Conservation (phyloP, 192 early-diverging fungal species). For the Coemansia sp. region DNA sequence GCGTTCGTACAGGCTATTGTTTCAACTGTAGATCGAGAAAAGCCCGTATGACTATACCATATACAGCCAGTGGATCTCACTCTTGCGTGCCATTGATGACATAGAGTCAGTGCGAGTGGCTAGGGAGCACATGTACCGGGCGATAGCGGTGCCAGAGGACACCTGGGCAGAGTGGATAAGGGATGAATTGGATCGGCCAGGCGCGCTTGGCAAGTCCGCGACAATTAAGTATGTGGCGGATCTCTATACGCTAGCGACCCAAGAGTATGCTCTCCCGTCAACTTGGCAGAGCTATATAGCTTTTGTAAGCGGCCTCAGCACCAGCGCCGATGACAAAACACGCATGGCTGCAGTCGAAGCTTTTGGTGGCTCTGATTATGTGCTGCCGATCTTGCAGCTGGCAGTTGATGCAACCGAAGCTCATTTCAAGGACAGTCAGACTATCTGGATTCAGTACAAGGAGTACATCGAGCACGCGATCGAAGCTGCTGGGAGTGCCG, state of each 20-base stretch:
- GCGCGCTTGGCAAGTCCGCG: constrained; percentile 1
- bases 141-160: constrained; percentile 31
- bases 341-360: constrained; percentile 19
- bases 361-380: constrained; percentile 18
- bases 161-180: constrained; percentile 29
- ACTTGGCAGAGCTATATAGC: constrained; percentile 40
- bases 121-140: constrained; percentile 21
- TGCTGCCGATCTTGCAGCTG: constrained; percentile 11
- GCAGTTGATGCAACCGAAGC: constrained; percentile 25
- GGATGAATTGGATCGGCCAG: constrained; percentile 26
- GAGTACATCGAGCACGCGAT: constrained; percentile 17
- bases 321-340: not conserved
- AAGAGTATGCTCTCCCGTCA: constrained; percentile 17
- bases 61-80: constrained; percentile 37
- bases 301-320: constrained; percentile 12
- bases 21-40: constrained; percentile 25
- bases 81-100: constrained; percentile 29
- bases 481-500: not conserved
- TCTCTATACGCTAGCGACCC: constrained; percentile 13
- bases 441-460: constrained; percentile 29
- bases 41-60: constrained; percentile 36
- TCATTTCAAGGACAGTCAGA: constrained; percentile 22
- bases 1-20: not conserved
- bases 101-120: constrained; percentile 38
- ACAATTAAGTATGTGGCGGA: constrained; percentile 11